phyloP scores from a whole-genome alignment of 345 rosid species.

The Adansonia digitata region DNA sequence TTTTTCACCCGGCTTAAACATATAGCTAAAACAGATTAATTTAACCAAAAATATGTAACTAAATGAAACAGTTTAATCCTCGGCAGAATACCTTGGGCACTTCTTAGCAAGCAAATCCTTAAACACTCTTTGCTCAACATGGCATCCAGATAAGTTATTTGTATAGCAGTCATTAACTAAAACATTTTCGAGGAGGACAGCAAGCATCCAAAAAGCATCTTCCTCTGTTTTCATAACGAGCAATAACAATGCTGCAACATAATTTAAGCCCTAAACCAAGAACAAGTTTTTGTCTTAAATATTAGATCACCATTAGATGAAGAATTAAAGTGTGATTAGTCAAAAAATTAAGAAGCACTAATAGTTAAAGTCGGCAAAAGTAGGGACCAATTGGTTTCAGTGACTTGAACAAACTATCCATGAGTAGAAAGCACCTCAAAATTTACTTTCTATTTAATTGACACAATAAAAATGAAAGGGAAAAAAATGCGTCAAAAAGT shows the following conservation, averaged over 20 bases:
- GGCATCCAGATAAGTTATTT: conserved; percentile 90
- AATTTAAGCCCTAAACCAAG: conserved; percentile 77
- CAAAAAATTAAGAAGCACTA: background rate
- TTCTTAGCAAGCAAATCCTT: conserved; percentile 82
- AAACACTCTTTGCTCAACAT: conserved; percentile 97
- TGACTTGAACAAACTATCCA: background rate
- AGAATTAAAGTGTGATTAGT: background rate
- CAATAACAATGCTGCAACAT: conserved; percentile 86
- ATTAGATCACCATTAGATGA: background rate
- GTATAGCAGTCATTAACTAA: conserved; percentile 95
- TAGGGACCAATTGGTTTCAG: background rate
- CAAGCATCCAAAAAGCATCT: conserved; percentile 99
- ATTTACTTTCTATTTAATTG: background rate
- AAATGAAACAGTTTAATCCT: background rate
- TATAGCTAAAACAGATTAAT: background rate
- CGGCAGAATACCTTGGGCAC: conserved; percentile 61
- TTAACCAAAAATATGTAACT: background rate
- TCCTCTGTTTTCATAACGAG: conserved; percentile 99
- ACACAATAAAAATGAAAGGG: background rate
- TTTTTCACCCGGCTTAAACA: background rate
- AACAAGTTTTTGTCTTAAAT: background rate
- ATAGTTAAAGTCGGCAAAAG: background rate
- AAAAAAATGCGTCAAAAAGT: background rate
- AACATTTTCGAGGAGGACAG: conserved; percentile 90
- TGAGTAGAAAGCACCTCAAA: background rate